These are phyloP conservation scores for Cnidoscolus chayamansa DNA, from an alignment of 441 rosid species.

Conservation along the genomic window DNA sequence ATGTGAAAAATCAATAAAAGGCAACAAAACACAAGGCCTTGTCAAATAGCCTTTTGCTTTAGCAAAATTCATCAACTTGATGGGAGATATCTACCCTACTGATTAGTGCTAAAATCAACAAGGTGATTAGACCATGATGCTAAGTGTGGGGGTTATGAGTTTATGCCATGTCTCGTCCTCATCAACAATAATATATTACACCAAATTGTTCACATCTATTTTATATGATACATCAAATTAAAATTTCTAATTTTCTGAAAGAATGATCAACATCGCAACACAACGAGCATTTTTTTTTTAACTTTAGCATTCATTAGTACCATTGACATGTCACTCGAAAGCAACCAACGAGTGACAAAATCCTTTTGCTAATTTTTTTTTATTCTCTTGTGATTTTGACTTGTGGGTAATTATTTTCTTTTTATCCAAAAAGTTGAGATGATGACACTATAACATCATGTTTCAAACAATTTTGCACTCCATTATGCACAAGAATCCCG, in stretches of 20 bases:
- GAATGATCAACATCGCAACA: constrained; percentile 15
- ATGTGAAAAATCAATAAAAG: constrained; percentile 7
- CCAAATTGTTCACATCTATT: background rate
- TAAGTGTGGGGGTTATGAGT: constrained; percentile 5
- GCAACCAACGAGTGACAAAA: background rate
- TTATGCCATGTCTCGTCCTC: constrained; percentile 1
- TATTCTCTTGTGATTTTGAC: background rate
- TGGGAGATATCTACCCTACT: constrained; percentile 29
- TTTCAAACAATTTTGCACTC: constrained; percentile 15
- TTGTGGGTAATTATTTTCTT: background rate
- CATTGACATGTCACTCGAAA: background rate
- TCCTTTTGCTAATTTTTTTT: background rate
- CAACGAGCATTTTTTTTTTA: constrained; percentile 5
- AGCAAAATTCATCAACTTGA: background rate
- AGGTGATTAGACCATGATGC: constrained; percentile 17
- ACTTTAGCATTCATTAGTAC: background rate
- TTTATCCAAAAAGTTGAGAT: background rate
- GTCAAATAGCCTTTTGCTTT: background rate
- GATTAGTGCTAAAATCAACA: background rate
- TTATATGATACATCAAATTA: background rate
- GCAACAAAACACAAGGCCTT: background rate
- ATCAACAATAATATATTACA: background rate
- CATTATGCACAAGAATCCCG: background rate
- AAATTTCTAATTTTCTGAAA: constrained; percentile 1
- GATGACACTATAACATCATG: constrained; percentile 27